A percentile compares a stretch with the other conserved stretches of the same genome.
Evolutionary conservation across 2,329 filamentous ascomycete species (phyloP).

Genomic region (Teratosphaeria epicoccoides): DNA sequence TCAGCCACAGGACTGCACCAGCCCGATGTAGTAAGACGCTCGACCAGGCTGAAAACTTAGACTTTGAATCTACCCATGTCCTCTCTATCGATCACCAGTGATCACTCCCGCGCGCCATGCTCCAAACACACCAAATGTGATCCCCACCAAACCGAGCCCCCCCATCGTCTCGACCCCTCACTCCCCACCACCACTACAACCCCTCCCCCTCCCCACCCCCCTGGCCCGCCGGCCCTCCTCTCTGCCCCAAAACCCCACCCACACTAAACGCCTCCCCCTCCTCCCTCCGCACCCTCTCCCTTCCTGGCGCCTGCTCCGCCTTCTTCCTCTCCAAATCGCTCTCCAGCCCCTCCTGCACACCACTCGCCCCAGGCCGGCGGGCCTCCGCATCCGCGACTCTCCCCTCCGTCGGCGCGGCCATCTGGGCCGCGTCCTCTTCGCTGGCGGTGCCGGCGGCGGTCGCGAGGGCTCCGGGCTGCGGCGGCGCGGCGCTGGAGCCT

Average conservation of each 20-base stretch:
- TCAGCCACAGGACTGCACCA: too few relatives aligned
- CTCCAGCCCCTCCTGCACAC: conserved; percentile 30
- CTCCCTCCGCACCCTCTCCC: conserved; percentile 32
- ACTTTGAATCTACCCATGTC: too few relatives aligned
- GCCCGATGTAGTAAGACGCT: too few relatives aligned
- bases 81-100: background rate
- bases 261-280: conserved; percentile 28
- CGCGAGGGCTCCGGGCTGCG: conserved; percentile 30
- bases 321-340: conserved; percentile 41
- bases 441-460: background rate
- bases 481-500: conserved; percentile 27
- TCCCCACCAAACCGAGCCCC: too few relatives aligned
- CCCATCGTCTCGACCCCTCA: background rate
- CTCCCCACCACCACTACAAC: conserved; percentile 16
- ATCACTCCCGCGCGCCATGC: too few relatives aligned
- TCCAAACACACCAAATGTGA: too few relatives aligned
- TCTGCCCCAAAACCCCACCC: conserved; percentile 35
- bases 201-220: conserved; percentile 25
- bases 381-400: conserved; percentile 33
- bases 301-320: conserved; percentile 35
- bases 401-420: conserved; percentile 39
- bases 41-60: too few relatives aligned
- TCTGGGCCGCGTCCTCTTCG: conserved; percentile 34
- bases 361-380: conserved; percentile 25
- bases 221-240: conserved; percentile 35